Evolutionary conservation across 495 filamentous ascomycete species (phyloP).

Genomic region (Barbatosphaeria neglecta): DNA sequence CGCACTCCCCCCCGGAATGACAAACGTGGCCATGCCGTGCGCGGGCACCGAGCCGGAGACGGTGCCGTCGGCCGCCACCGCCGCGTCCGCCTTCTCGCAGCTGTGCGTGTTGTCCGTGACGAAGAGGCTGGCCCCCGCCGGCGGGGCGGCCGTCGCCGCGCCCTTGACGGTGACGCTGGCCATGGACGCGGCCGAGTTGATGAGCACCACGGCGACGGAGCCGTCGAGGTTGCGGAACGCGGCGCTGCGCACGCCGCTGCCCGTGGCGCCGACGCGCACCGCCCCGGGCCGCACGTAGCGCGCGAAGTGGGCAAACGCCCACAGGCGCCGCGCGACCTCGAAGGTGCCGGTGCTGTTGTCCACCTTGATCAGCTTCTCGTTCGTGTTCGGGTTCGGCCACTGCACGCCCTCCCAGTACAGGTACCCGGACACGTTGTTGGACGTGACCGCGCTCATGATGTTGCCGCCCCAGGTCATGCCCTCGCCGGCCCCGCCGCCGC

Average conservation of each 20-base stretch:
- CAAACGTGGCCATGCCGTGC: conserved; percentile 24
- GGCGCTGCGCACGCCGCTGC: conserved; percentile 27
- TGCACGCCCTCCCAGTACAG: conserved; percentile 47
- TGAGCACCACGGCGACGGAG: conserved; percentile 31
- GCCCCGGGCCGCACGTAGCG: conserved; percentile 41
- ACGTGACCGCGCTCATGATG: conserved; percentile 34
- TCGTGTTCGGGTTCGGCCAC: conserved; percentile 32
- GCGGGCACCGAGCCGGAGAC: conserved; percentile 24
- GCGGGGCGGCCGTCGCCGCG: conserved; percentile 6
- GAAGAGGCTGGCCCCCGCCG: conserved; percentile 17
- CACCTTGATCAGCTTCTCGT: conserved; percentile 34
- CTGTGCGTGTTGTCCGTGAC: conserved; percentile 25
- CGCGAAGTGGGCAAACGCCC: conserved; percentile 41
- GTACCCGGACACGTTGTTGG: conserved; percentile 33
- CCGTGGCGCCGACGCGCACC: conserved; percentile 21
- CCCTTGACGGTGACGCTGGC: conserved; percentile 17
- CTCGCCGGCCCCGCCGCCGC: conserved; percentile 32
- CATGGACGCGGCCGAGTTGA: conserved; percentile 30
- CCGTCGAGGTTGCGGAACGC: conserved; percentile 42
- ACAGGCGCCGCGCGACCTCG: conserved; percentile 34
- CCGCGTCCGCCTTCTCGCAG: conserved; percentile 17
- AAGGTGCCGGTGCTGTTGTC: conserved; percentile 25
- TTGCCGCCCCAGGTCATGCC: conserved; percentile 47
- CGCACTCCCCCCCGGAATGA: conserved; percentile 12
- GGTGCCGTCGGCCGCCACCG: conserved; percentile 14